Evolutionary conservation across 108 stramenopile genomes (phyloP).

Genomic region (Seminavis robusta): DNA sequence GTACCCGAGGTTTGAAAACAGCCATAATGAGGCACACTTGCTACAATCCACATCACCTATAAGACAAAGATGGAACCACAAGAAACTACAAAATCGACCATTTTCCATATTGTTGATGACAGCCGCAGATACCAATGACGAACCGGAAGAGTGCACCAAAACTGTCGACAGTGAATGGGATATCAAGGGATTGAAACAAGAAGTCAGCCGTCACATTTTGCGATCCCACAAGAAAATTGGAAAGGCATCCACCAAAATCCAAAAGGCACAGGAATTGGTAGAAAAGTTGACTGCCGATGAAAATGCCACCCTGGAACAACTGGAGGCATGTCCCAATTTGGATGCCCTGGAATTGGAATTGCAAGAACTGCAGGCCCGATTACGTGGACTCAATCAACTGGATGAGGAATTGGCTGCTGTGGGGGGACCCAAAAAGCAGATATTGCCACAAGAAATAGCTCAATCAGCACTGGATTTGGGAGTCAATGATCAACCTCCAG

Average conservation of each 20-base stretch:
- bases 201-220: slow-evolving; percentile 51
- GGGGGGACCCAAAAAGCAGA: slow-evolving; percentile 24
- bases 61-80: too few species aligned
- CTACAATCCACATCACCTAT: too few species aligned
- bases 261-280: slow-evolving; percentile 50
- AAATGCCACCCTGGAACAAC: slow-evolving; percentile 46
- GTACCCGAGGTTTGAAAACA: too few species aligned
- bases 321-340: slow-evolving; percentile 65
- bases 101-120: slow-evolving; percentile 14
- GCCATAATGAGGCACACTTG: too few species aligned
- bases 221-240: slow-evolving; percentile 84
- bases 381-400: slow-evolving; percentile 56
- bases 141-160: slow-evolving; percentile 2
- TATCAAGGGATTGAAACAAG: slow-evolving; percentile 60
- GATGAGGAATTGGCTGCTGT: slow-evolving; percentile 42
- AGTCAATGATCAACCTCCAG: slow-evolving; percentile 48
- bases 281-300: slow-evolving; percentile 36
- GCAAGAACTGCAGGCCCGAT: slow-evolving; percentile 46
- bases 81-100: too few species aligned
- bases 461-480: slow-evolving; percentile 55
- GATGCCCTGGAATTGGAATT: slow-evolving; percentile 54
- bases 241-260: slow-evolving; percentile 52
- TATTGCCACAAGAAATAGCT: slow-evolving; percentile 42
- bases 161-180: slow-evolving; percentile 38
- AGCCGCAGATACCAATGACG: slow-evolving; percentile 18